A percentile compares a stretch with the other conserved stretches of the same genome.
These are phyloP conservation scores for Lecanicillium sp. DNA, from an alignment of 2,329 filamentous ascomycete species.

Conservation along the genomic window DNA sequence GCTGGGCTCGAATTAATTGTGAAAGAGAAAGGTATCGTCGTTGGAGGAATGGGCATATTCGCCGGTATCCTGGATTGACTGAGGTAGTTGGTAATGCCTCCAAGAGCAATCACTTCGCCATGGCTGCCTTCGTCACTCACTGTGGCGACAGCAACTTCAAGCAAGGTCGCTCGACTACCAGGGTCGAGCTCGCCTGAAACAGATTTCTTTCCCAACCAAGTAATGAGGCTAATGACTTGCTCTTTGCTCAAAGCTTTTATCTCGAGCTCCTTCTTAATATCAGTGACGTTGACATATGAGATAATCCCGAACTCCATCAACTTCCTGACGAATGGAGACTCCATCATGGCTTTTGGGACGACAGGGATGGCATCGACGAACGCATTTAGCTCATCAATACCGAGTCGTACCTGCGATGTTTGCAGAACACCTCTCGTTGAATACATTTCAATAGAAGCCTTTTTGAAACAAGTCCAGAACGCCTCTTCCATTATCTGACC, in stretches of 20 bases:
- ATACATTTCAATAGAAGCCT: slow-evolving; percentile 76
- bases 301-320: slow-evolving; percentile 79
- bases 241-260: slow-evolving; percentile 70
- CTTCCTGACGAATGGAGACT: slow-evolving; percentile 69
- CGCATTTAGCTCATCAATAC: slow-evolving; percentile 52
- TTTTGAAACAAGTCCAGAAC: slow-evolving; percentile 88
- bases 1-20: slow-evolving; percentile 59
- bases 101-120: slow-evolving; percentile 69
- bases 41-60: slow-evolving; percentile 71
- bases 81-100: slow-evolving; percentile 66
- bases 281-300: slow-evolving; percentile 77
- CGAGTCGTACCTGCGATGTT: slow-evolving; percentile 76
- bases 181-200: slow-evolving; percentile 64
- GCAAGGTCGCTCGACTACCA: slow-evolving; percentile 57
- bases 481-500: slow-evolving; percentile 86
- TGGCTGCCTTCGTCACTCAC: slow-evolving; percentile 52
- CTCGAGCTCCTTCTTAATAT: slow-evolving; percentile 78
- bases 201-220: slow-evolving; percentile 72
- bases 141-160: slow-evolving; percentile 74
- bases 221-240: slow-evolving; percentile 76
- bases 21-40: slow-evolving; percentile 78
- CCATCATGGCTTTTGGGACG: slow-evolving; percentile 67
- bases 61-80: slow-evolving; percentile 71
- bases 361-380: slow-evolving; percentile 89
- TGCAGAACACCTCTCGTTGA: slow-evolving; percentile 81